phyloP scores from a whole-genome alignment of 2,329 filamentous ascomycete species.

The Sordariomycetes sp. region DNA sequence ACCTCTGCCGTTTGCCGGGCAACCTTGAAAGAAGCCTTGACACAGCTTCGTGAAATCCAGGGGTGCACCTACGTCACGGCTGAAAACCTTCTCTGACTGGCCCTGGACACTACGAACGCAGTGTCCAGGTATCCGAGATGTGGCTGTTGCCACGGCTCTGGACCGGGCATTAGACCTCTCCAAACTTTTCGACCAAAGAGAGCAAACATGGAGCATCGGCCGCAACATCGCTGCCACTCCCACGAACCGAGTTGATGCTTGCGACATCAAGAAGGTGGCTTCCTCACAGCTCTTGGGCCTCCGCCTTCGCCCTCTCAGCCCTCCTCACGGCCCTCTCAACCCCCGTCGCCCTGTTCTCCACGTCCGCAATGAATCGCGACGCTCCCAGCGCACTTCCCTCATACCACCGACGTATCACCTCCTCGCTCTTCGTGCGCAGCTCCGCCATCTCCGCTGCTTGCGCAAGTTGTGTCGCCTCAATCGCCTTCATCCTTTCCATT shows the following conservation, averaged over 20 bases:
- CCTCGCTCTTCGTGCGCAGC: constrained; percentile 50
- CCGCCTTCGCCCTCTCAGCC: constrained; percentile 44
- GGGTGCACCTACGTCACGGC: too few species aligned
- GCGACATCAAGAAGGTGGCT: too few species aligned
- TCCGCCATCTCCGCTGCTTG: constrained; percentile 50
- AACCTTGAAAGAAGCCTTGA: too few species aligned
- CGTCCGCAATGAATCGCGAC: constrained; percentile 56
- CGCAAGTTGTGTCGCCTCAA: constrained; percentile 45
- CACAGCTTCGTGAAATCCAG: too few species aligned
- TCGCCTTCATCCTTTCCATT: constrained; percentile 46
- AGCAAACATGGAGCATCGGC: neutral
- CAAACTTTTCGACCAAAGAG: too few species aligned
- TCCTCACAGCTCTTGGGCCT: constrained; percentile 24
- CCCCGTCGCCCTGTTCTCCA: constrained; percentile 52
- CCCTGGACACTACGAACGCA: too few species aligned
- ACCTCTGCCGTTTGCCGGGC: too few species aligned
- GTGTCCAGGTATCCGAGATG: too few species aligned
- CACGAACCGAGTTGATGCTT: neutral
- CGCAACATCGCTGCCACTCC: neutral
- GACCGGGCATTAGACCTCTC: too few species aligned
- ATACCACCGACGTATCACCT: constrained; percentile 57
- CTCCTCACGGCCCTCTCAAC: constrained; percentile 54
- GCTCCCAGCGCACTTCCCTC: constrained; percentile 55
- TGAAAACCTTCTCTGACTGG: too few species aligned
- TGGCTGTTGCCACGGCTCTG: too few species aligned